These are phyloP conservation scores for Senna tora DNA, from an alignment of 306 rosid genomes.

Conservation along the genomic window DNA sequence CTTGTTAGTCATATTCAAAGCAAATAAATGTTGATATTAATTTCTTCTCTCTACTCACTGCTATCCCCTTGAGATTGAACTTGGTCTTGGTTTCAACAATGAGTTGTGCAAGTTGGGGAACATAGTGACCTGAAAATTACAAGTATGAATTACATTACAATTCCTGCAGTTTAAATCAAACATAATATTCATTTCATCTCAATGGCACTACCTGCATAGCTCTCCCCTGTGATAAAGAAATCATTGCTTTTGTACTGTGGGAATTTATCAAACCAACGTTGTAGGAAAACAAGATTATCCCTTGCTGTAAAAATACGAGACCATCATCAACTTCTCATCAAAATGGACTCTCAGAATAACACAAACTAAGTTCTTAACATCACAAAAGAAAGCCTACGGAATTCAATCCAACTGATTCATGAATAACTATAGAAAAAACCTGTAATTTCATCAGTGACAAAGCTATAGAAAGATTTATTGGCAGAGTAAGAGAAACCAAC, in stretches of 20 bases:
- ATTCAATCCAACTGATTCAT: background rate
- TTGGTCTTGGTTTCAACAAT: conserved; percentile 48
- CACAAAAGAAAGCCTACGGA: background rate
- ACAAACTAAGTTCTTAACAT: too few species aligned
- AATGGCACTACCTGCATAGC: conserved; percentile 62
- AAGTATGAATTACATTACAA: conserved; percentile 9
- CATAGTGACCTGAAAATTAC: conserved; percentile 65
- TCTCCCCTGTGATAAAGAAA: conserved; percentile 73
- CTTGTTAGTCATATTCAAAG: background rate
- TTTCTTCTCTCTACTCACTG: conserved; percentile 50
- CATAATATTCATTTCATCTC: background rate
- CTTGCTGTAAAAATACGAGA: conserved; percentile 45
- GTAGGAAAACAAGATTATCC: conserved; percentile 68
- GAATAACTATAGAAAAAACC: conserved; percentile 41
- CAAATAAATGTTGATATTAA: background rate
- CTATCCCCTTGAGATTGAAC: conserved; percentile 71
- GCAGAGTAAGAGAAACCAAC: conserved; percentile 84
- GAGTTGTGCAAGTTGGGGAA: conserved; percentile 75
- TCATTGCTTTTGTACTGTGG: conserved; percentile 56
- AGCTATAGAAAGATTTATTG: conserved; percentile 56
- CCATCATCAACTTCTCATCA: background rate
- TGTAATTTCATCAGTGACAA: conserved; percentile 53
- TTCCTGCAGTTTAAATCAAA: background rate
- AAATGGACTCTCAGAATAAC: background rate
- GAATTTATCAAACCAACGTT: conserved; percentile 57